Percentiles rank a stretch among this genome's conserved stretches.
Evolutionary conservation across 2,329 filamentous ascomycete genomes (phyloP).

Genomic region (Talaromyces sp.): DNA sequence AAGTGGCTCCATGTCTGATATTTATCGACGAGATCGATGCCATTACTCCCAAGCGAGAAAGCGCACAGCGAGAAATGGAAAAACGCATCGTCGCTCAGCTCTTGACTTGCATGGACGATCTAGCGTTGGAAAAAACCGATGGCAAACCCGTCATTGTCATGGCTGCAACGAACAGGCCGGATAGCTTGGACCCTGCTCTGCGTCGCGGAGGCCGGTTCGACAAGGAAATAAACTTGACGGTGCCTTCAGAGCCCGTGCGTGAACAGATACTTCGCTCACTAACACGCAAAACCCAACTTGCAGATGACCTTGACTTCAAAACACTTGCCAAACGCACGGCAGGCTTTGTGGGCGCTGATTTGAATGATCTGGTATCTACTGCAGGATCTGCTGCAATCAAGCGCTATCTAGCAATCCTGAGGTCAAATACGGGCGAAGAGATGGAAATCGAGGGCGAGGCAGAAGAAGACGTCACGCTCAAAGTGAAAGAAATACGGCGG

Average conservation of each 20-base stretch:
- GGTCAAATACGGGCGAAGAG: constrained; percentile 37
- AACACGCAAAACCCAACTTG: constrained; percentile 59
- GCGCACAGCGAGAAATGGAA: constrained; percentile 80
- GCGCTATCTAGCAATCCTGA: constrained; percentile 50
- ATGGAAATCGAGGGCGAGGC: constrained; percentile 48
- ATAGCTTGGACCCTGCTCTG: constrained; percentile 75
- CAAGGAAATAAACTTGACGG: constrained; percentile 77
- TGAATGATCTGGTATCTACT: constrained; percentile 65
- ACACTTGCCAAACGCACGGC: constrained; percentile 76
- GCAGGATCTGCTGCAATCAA: constrained; percentile 61
- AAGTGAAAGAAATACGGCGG: constrained; percentile 42
- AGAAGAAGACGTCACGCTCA: constrained; percentile 28
- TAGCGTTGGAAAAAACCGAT: constrained; percentile 64
- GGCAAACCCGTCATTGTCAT: constrained; percentile 80
- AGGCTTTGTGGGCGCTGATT: constrained; percentile 87
- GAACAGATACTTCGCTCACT: constrained; percentile 72
- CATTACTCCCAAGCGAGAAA: constrained; percentile 80
- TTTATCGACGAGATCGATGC: constrained; percentile 92
- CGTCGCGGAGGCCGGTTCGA: constrained; percentile 72
- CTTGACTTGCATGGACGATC: constrained; percentile 76
- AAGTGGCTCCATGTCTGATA: constrained; percentile 78
- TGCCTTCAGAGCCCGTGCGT: constrained; percentile 73
- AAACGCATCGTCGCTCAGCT: constrained; percentile 80
- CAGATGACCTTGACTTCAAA: constrained; percentile 65
- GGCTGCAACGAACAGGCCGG: constrained; percentile 82